These are phyloP conservation scores for Periconia sp. DNA, from an alignment of 2,329 filamentous ascomycete species.

Conservation along the genomic window DNA sequence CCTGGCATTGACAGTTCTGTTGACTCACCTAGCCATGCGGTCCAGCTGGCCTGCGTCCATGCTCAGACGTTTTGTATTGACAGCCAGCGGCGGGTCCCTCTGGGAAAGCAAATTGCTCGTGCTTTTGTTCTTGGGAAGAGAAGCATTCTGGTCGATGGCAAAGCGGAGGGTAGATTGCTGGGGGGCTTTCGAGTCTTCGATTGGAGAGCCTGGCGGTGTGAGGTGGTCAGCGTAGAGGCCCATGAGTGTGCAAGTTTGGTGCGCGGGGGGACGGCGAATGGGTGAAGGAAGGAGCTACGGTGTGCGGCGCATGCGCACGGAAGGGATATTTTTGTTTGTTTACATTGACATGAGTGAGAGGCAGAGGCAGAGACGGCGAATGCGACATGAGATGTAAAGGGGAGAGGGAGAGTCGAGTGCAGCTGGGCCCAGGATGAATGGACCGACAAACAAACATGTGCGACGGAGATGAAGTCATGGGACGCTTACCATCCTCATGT, in stretches of 20 bases:
- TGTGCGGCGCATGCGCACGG: constrained; percentile 3
- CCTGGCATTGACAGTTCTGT: neutral
- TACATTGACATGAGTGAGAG: neutral
- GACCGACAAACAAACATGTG: neutral
- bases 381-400: neutral
- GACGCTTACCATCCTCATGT: constrained; percentile 44
- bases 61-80: constrained; percentile 70
- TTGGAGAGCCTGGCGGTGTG: constrained; percentile 36
- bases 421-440: neutral
- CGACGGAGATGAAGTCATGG: constrained; percentile 9
- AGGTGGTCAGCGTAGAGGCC: constrained; percentile 26
- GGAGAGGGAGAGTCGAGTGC: neutral
- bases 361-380: neutral
- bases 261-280: neutral
- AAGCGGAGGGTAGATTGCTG: constrained; percentile 20
- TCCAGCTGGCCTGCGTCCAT: constrained; percentile 73
- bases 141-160: constrained; percentile 32
- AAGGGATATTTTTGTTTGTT: neutral
- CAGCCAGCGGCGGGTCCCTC: constrained; percentile 36
- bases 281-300: neutral
- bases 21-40: constrained; percentile 70
- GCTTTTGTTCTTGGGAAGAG: constrained; percentile 53
- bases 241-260: constrained; percentile 12
- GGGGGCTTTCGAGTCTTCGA: constrained; percentile 32
- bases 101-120: constrained; percentile 51